Conservation (phyloP, 331 rosid species). For the Stylosanthes scabra region DNA sequence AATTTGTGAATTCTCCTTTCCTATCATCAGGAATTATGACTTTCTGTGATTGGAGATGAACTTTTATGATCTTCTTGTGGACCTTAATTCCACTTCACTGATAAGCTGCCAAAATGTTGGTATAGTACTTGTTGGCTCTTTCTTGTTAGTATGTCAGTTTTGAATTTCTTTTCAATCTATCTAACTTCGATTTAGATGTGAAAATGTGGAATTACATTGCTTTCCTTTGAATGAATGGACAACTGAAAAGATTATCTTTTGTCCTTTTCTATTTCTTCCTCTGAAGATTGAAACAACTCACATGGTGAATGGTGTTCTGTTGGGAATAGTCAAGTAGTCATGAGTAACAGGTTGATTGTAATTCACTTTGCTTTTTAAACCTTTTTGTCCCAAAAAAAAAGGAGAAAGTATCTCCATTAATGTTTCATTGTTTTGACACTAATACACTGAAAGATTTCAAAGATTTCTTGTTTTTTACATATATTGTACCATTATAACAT, state of each 20-base stretch:
- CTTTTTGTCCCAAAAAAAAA: background rate
- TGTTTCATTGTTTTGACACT: too few relatives aligned
- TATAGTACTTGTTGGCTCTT: background rate
- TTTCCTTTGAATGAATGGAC: background rate
- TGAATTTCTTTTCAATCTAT: background rate
- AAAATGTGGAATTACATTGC: background rate
- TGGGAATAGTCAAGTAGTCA: background rate
- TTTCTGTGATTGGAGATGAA: slow-evolving; percentile 17
- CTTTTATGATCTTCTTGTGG: background rate
- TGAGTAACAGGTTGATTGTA: background rate
- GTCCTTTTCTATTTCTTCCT: background rate
- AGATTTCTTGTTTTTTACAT: too few relatives aligned
- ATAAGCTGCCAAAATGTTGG: slow-evolving; percentile 1
- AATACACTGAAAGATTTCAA: too few relatives aligned
- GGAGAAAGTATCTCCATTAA: too few relatives aligned
- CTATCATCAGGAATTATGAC: background rate
- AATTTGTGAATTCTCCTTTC: slow-evolving; percentile 16
- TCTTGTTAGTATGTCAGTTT: background rate
- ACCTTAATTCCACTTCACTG: background rate
- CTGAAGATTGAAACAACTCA: background rate
- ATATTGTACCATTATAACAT: too few relatives aligned
- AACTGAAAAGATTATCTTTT: background rate
- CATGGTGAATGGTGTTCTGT: background rate
- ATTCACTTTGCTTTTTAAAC: background rate
- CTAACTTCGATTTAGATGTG: background rate